Base-by-base conservation (phyloP, 371 early-diverging fungal species). In the Apophysomyces variabilis region DNA sequence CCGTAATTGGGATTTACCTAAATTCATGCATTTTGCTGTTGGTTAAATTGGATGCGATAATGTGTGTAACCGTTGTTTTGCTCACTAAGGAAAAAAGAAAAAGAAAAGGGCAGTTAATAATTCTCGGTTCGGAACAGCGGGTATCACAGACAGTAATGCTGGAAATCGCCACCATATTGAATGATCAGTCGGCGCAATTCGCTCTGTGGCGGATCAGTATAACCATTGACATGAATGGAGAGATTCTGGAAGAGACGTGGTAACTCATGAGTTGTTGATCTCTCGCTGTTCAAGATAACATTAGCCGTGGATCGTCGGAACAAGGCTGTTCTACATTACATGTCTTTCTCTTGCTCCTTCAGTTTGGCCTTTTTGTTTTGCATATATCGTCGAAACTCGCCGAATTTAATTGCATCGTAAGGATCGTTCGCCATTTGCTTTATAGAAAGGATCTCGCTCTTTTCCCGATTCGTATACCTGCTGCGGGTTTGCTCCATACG, bases 171-270 rank as follows among this genome's bases (percentile, higher is more conserved):
- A n/a, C 87, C 90, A 66, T 87, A 80, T 41, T 82, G 77, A 4
- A 89, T 66, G 26, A 91, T 80, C 60, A 88, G 66, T 13, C 68
- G 69, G 32, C 87, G 79, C 56, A 92, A 64, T 58, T 89, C 90
- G 62, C 77, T 73, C 26, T 72, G 68, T 32, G 90, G 80, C 4
- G 90, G 89, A 38, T 83, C 67, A 0, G 89, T 88, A 47, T 89
- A 92, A 1, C 92, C 92, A 60, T 91, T 90, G 45, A 90, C 83
- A 65, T 90, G 79, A 35, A 90, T 86, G 1, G 83, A 76, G 5
- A 85, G 73, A 4, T 88, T 87, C 47, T 75, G 69, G 60, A 90
- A 90, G 6, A 90, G 82, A 32, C 69, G 82, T 0, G 75, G 66
- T 7, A 56, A 44, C 7, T 72, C 73, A 41, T 79, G 75, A 16